These are phyloP conservation scores for Nicotiana paniculata DNA, from an alignment of 257 asterid genomes.

Conservation along the genomic window DNA sequence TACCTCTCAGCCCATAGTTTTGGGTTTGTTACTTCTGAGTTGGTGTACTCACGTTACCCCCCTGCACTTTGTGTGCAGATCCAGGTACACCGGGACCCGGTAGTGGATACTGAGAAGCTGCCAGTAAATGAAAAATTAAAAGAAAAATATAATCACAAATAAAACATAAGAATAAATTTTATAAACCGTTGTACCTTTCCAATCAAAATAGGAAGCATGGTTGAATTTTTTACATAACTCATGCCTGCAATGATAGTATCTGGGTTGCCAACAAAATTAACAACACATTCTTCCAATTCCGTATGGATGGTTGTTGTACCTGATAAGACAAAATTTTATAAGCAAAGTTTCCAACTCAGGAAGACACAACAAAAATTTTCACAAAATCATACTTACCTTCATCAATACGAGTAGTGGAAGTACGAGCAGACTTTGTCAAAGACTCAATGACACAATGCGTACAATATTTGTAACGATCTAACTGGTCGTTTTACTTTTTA, in stretches of 20 bases:
- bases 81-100: too few species aligned
- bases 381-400: constrained; percentile 50
- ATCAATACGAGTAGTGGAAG: constrained; percentile 84
- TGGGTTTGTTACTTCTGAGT: too few species aligned
- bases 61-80: too few species aligned
- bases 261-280: constrained; percentile 74
- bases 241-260: constrained; percentile 84
- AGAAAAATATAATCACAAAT: background rate
- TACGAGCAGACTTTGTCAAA: constrained; percentile 37
- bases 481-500: too few species aligned
- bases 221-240: constrained; percentile 72
- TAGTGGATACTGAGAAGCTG: too few species aligned
- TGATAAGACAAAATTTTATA: constrained; percentile 17
- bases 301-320: constrained; percentile 68
- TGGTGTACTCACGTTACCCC: too few species aligned
- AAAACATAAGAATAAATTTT: background rate
- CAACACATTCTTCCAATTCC: constrained; percentile 79
- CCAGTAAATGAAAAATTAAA: too few species aligned
- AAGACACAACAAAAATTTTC: background rate
- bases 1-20: too few species aligned
- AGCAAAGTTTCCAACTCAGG: background rate
- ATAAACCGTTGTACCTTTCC: constrained; percentile 55
- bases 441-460: too few species aligned
- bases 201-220: constrained; percentile 16
- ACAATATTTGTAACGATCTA: too few species aligned